phyloP scores from a whole-genome alignment of 1,284 basidiomycete species.

The Cutaneotrichosporon dermatis region DNA sequence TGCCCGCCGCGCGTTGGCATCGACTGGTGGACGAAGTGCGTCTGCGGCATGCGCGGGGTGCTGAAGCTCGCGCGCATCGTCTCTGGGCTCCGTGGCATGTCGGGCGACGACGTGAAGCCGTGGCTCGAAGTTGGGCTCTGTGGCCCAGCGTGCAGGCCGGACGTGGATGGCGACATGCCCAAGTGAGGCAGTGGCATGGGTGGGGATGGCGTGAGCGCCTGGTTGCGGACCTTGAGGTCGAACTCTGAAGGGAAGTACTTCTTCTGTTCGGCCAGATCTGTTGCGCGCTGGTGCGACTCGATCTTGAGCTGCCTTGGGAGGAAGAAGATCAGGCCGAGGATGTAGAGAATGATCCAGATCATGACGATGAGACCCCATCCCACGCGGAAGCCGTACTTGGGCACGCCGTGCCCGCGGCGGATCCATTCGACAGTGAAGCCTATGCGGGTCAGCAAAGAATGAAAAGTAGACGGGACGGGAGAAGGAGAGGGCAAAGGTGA shows the following conservation, averaged over 20 bases:
- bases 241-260: conserved; percentile 9
- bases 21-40: too few species aligned
- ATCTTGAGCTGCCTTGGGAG: conserved; percentile 22
- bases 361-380: conserved; percentile 36
- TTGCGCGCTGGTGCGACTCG: conserved; percentile 10
- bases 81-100: neutral
- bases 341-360: conserved; percentile 13
- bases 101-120: neutral
- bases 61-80: neutral
- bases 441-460: conserved; percentile 4
- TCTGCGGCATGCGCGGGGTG: neutral
- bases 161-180: neutral
- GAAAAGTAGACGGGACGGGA: neutral
- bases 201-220: conserved; percentile 7
- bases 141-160: neutral
- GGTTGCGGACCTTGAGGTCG: conserved; percentile 2
- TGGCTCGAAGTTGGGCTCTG: neutral
- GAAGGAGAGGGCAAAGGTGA: conserved; percentile 14
- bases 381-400: conserved; percentile 25
- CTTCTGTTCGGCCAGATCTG: conserved; percentile 5
- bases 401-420: conserved; percentile 19
- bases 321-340: conserved; percentile 27
- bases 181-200: conserved; percentile 1
- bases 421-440: conserved; percentile 31
- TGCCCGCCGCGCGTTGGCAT: too few species aligned